phyloP scores from a whole-genome alignment of 306 rosid genomes.

The Delonix regia region DNA sequence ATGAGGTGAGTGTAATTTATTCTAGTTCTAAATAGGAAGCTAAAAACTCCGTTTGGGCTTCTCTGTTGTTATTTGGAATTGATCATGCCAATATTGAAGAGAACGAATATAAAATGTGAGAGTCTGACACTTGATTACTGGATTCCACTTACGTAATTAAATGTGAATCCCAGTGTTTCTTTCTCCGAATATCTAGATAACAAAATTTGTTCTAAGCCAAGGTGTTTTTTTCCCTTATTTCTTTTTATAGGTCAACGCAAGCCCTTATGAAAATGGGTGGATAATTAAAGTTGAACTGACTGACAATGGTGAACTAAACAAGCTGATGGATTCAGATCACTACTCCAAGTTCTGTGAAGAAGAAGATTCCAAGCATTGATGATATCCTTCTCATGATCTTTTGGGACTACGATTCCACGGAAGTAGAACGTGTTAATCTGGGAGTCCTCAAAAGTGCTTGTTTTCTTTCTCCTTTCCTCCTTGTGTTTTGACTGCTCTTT shows the following conservation, averaged over 20 bases:
- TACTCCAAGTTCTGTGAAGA: slow-evolving; percentile 96
- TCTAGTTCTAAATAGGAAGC: background rate
- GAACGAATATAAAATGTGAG: too few species aligned
- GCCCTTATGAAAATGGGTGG: slow-evolving; percentile 90
- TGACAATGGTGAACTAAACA: slow-evolving; percentile 60
- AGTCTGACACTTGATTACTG: too few species aligned
- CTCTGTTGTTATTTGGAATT: background rate
- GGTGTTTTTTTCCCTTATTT: slow-evolving; percentile 17
- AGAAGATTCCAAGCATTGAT: slow-evolving; percentile 82
- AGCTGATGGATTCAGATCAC: slow-evolving; percentile 80
- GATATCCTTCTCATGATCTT: slow-evolving; percentile 17
- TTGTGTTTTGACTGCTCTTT: slow-evolving; percentile 20
- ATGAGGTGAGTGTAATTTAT: background rate
- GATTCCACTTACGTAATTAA: background rate
- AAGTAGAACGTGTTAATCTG: slow-evolving; percentile 29
- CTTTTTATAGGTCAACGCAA: slow-evolving; percentile 64
- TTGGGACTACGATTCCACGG: slow-evolving; percentile 18
- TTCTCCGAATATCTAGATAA: background rate
- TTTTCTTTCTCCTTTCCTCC: background rate
- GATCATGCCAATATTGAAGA: too few species aligned
- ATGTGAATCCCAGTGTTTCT: background rate
- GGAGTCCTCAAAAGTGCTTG: slow-evolving; percentile 36
- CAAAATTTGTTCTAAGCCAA: background rate
- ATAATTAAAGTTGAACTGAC: slow-evolving; percentile 77
- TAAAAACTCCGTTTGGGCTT: background rate